Evolutionary conservation across 306 rosid genomes (phyloP), one percentile per base, ranked within the genome.

Genomic region (Fragaria ananassa): DNA sequence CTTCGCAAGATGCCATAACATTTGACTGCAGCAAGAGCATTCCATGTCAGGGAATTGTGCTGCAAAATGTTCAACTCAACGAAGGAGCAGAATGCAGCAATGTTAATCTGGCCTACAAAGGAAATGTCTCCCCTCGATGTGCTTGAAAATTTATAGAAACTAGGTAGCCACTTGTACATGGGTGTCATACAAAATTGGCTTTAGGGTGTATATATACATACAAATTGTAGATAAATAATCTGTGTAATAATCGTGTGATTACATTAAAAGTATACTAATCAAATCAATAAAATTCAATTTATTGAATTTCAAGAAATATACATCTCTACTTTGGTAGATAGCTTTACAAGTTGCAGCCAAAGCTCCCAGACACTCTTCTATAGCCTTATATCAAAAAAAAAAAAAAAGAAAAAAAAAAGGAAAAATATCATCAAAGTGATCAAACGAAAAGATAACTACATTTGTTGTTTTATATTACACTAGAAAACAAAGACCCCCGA

Each of bases 1-100:
- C 84, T 76, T 80, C 91, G 8, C 74, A 81, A 1, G 54, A 82
- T 7, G 89, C 91, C 8, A 86, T 88, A 81, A 79, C 23, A 41
- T 83, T 90, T 10, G 81, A 85, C 39, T 90, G 96, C 71, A 90
- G 93, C 56, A 39, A 70, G 42, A 78, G 60, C 27, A 75, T 82
- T 75, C 90, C 93, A 45, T 90, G 96, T 76, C 41, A 82, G 17
- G 86, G 79, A 44, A 77, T 90, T 76, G 79, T 54, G 15, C 54
- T 88, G 81, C 72, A 88, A 45, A 76, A 85, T 75, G 70, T 90
- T 73, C 76, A 82, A 46, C 84, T 90, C 18, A n/a, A 54, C 60
- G 50, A 57, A 2, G 70, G 60, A 54, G 78, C 78, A 29, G 19
- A 46, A 61, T 74, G 78, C 70, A 74, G 21, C 60, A 62, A 61